Base-by-base conservation (phyloP, 306 rosid genomes). In the Canavalia gladiata region DNA sequence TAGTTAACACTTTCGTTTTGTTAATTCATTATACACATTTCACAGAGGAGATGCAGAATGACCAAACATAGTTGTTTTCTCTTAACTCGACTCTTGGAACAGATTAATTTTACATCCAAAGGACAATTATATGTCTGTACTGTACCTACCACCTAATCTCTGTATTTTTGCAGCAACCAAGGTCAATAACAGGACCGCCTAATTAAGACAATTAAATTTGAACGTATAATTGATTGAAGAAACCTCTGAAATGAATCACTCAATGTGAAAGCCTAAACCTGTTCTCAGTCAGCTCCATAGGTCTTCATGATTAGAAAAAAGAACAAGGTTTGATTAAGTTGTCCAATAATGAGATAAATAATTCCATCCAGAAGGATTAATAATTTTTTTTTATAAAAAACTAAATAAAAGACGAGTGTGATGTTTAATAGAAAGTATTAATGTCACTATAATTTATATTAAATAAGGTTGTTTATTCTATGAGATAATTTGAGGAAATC, bases 81-180 rank as follows among this genome's bases (percentile, higher is more conserved):
- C 60, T 55, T 55, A 55, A 55, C 18, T 55, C 6, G 33, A 55
- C 25, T 18, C 25, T 18, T 18, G 25, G 34, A 18, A 65, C 7
- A 18, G 50, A 39, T 65, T 10, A 4, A 54, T 72, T 64, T 72
- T 72, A 7, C 77, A 37, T 72, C 37, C 12, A 8, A 47, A 60
- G 71, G 50, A 60, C 31, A 9, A 11, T 12, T 28, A 25, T 13
- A 0, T 41, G 2, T 31, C 13, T 58, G 58, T 8, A 45, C 4
- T 46, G 43, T 11, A 43, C n/a, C 72, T 4, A 13, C 0, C 41
- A 41, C 51, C 42, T 39, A 55, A 45, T 45, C n/a, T 29, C 45
- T 58, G 78, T 60, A 43, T 67, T 37, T 18, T 62, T 63, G 31
- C 30, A 50, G 33, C 35, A 12, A 11, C 10, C 9, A 51, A 18